Evolutionary conservation across 495 filamentous ascomycete species (phyloP), one percentile per base, ranked within the genome.

Genomic region (Staphylotrichum longicolle): DNA sequence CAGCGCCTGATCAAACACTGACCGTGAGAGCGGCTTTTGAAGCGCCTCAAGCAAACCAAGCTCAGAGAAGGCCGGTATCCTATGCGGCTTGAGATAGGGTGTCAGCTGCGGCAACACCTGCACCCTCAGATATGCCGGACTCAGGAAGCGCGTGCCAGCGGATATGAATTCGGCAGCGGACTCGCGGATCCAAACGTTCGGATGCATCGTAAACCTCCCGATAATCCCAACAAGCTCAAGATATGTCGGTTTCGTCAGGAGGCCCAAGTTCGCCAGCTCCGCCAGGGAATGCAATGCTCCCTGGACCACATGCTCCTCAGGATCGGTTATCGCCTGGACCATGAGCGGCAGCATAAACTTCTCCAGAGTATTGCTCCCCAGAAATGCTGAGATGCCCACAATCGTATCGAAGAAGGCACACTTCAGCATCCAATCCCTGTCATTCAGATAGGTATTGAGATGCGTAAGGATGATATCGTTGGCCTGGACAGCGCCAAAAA

Each of bases 331-430:
- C n/a, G 94, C 92, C 74, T 96, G 95, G 9, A 96, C 82, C 92
- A 99, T 96, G 11, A 99, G 76, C 2, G 95, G 95, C 44, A 99
- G 80, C 51, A 98, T 96, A 68, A 96, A 99, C 61, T 96, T 93
- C 73, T 99, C 95, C 55, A 98, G 74, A 58, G 88, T 93, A 12
- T 84, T 87, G 52, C 87, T 89, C 6, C 95, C 95, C 44, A 98
- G 80, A 63, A 96, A 97, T 0, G 90, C 85, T 12, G 92, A 90
- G 57, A 99, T 94, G 9, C 93, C 93, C 20, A 97, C 89, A 20
- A 98, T 93, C 0, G 93, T 90, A 63, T 96, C 91, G 64, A 99
- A 96, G 70, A 98, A 98, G 20, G 95, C 91, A 68, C 91, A 96
- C 71, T 96, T 96, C 30, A 99, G 77, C 71, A 91, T 90, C 95